Base-by-base conservation (phyloP, 2,329 filamentous ascomycete genomes). In the Aspergillus neoniger region DNA sequence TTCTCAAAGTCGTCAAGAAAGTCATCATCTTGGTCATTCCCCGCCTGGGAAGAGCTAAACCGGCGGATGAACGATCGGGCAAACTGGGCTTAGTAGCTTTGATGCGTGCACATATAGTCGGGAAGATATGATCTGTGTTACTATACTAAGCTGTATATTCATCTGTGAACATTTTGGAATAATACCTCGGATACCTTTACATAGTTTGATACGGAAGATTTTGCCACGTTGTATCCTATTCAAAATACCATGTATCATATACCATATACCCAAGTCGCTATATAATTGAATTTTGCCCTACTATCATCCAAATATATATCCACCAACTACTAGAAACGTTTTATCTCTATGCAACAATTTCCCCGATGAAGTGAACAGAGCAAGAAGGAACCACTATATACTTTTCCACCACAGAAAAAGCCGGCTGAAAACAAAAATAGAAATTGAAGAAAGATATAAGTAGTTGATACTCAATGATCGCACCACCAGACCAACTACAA, bases 1-100 rank as follows among this genome's bases (percentile, higher is more conserved):
- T 54, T 57, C 3, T 64, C 60, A 62, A 59, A 41, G 19, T 12
- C 58, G 2, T 52, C 58, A 2, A 50, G 9, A 30, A 36, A 43
- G 12, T 41, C 48, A 6, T 57, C 50, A 12, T 47, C 53, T 5
- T 63, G 62, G 62, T 49, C 38, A 23, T 17, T 59, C 4, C 52
- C 57, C 2, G 30, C 48, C 14, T 57, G 58, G 23, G 47, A 50
- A 12, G 47, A 50, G 32, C 17, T 15, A 4, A 19, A 30, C 6
- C 15, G 25, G 9, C 15, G 47, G 47, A 10, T 50, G 23, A 50
- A 32, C 25, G 25, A 44, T 15, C 41, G 41, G 9, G 41, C 41
- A 7, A 44, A 44, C 1, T 44, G 41, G 41, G 41, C 41, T 44
- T 44, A 21, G 21, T 44, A 36, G 12, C 32, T 14, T 14, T 12